These are phyloP conservation scores for Gossypium ekmanianum DNA, from an alignment of 345 rosid genomes.

Conservation along the genomic window DNA sequence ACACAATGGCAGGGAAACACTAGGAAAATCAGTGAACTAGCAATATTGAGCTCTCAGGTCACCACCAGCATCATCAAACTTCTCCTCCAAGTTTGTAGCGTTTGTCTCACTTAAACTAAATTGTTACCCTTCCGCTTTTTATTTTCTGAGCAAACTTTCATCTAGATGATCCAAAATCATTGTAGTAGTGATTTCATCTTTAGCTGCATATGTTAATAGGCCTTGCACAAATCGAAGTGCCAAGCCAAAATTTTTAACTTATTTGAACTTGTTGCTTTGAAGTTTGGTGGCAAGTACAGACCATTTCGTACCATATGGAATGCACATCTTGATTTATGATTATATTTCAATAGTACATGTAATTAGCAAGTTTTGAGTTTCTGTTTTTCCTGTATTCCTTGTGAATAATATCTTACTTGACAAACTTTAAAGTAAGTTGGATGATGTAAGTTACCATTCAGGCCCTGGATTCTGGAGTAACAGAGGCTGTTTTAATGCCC, in stretches of 20 bases:
- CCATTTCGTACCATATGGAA: neutral
- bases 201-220: neutral
- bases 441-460: conserved; percentile 21
- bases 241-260: neutral
- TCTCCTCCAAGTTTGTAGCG: neutral
- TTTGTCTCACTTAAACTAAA: neutral
- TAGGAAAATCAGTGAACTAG: neutral
- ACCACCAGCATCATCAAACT: neutral
- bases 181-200: neutral
- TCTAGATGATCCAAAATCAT: neutral
- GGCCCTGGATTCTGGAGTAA: conserved; percentile 50
- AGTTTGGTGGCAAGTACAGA: neutral
- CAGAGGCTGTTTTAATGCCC: conserved; percentile 80
- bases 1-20: neutral
- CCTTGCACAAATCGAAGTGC: neutral
- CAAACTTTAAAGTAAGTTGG: neutral
- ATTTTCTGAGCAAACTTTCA: neutral
- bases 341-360: neutral
- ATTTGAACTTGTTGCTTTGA: neutral
- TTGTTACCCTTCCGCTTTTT: neutral
- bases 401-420: neutral
- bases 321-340: neutral
- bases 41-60: neutral
- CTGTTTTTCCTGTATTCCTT: neutral
- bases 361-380: too few relatives aligned